Percentiles rank a stretch among this genome's conserved stretches.
Conservation (phyloP, 345 rosid species). For the Trapa bicornis region DNA sequence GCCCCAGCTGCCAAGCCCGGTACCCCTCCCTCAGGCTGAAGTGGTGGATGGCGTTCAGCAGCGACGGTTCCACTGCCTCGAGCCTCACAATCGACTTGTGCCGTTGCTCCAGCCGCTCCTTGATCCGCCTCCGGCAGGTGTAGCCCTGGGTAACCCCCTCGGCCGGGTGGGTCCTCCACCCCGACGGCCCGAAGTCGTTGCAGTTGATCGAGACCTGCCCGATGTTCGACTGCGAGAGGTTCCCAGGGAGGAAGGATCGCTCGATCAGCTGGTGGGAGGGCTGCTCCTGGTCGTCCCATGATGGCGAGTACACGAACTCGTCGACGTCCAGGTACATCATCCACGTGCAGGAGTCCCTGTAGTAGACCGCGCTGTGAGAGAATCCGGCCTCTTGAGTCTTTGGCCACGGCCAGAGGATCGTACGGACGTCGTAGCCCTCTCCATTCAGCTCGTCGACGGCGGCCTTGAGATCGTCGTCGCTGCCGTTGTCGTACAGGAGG, state of each 20-base stretch:
- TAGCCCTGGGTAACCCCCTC: constrained; percentile 81
- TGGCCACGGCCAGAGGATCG: constrained; percentile 63
- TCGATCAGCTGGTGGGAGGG: constrained; percentile 30
- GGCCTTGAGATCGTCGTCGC: constrained; percentile 41
- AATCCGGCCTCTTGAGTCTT: constrained; percentile 91
- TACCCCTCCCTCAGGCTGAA: constrained; percentile 29
- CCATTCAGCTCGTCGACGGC: constrained; percentile 29
- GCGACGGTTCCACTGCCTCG: constrained; percentile 41
- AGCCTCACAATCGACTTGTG: constrained; percentile 70
- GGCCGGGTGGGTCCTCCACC: constrained; percentile 35
- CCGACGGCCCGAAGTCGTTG: constrained; percentile 73
- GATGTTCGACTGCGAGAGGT: background rate
- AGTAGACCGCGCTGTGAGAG: constrained; percentile 44
- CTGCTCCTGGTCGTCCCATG: constrained; percentile 24
- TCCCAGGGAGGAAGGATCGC: constrained; percentile 25
- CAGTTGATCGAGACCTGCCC: constrained; percentile 63
- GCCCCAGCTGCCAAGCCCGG: constrained; percentile 20
- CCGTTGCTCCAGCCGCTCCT: constrained; percentile 38
- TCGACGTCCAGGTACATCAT: constrained; percentile 74
- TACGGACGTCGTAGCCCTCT: constrained; percentile 37
- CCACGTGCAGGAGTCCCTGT: constrained; percentile 36
- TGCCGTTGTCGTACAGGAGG: constrained; percentile 62
- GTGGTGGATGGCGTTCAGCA: constrained; percentile 66
- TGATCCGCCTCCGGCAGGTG: constrained; percentile 36
- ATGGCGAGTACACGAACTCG: constrained; percentile 61